These are phyloP conservation scores for Fusarium sp. DNA, from an alignment of 2,329 filamentous ascomycete genomes.

Conservation along the genomic window DNA sequence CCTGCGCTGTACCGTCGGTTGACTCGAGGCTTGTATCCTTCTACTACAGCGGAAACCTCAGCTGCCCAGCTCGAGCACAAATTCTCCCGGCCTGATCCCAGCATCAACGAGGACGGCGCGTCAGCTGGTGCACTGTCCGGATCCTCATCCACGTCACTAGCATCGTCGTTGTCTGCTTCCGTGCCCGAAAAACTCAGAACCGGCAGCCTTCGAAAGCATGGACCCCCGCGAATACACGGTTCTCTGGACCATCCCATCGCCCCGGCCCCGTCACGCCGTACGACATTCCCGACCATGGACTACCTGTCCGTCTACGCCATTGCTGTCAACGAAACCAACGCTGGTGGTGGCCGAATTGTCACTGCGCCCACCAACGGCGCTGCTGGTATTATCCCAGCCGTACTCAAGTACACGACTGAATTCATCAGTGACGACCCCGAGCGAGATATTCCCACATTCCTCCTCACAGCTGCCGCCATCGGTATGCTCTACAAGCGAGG, in stretches of 20 bases:
- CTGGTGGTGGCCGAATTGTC: slow-evolving; percentile 59
- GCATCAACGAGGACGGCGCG: slow-evolving; percentile 13
- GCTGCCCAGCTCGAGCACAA: slow-evolving; percentile 25
- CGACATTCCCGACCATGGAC: slow-evolving; percentile 60
- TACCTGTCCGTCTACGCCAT: slow-evolving; percentile 61
- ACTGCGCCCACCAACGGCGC: slow-evolving; percentile 62
- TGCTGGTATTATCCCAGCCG: slow-evolving; percentile 60
- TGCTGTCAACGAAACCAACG: slow-evolving; percentile 63
- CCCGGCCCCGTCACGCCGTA: slow-evolving; percentile 57
- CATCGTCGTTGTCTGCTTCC: neutral
- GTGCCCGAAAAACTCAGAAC: slow-evolving; percentile 11
- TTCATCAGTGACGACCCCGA: slow-evolving; percentile 61
- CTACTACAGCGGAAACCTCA: slow-evolving; percentile 27
- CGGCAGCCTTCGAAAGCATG: slow-evolving; percentile 35
- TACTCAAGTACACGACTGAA: slow-evolving; percentile 60
- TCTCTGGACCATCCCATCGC: slow-evolving; percentile 57
- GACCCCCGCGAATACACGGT: slow-evolving; percentile 55
- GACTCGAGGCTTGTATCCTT: slow-evolving; percentile 57
- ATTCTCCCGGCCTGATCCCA: slow-evolving; percentile 11
- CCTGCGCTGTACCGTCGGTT: slow-evolving; percentile 56
- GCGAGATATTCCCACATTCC: slow-evolving; percentile 59
- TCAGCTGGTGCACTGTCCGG: neutral
- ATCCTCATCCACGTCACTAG: slow-evolving; percentile 1
- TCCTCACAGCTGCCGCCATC: slow-evolving; percentile 59
- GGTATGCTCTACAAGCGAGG: slow-evolving; percentile 64